These are phyloP conservation scores for Copromyces sp. DNA, from an alignment of 495 filamentous ascomycete genomes.

Conservation along the genomic window DNA sequence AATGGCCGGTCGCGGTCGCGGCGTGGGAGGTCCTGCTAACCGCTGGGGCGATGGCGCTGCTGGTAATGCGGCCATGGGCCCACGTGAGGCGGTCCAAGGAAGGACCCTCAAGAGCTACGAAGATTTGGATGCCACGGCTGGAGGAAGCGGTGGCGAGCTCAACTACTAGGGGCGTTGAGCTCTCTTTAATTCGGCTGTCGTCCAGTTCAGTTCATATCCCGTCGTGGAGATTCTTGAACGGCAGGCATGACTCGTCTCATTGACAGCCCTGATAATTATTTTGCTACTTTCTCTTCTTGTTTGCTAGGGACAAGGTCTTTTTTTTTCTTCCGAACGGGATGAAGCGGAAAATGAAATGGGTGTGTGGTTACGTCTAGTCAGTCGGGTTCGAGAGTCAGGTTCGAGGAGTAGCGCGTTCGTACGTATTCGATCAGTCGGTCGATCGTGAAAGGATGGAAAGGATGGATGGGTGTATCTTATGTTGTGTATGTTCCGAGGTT, in stretches of 20 bases:
- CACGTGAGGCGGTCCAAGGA: slow-evolving; percentile 78
- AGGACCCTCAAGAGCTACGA: slow-evolving; percentile 92
- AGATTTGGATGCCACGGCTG: slow-evolving; percentile 74
- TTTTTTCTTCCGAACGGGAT: not conserved
- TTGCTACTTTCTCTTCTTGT: not conserved
- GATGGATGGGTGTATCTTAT: not conserved
- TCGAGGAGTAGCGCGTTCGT: not conserved
- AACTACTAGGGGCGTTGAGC: slow-evolving; percentile 39
- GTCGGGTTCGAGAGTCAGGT: not conserved
- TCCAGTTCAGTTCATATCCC: not conserved
- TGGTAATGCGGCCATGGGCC: slow-evolving; percentile 61
- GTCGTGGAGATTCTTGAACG: not conserved
- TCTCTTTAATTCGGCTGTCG: not conserved
- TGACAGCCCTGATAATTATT: not conserved
- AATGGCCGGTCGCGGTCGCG: slow-evolving; percentile 29
- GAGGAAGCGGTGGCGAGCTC: slow-evolving; percentile 48
- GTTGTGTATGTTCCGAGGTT: not conserved
- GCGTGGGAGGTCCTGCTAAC: slow-evolving; percentile 41
- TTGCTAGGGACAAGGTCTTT: not conserved
- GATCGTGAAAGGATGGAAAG: not conserved
- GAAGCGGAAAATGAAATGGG: not conserved
- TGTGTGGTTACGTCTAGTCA: not conserved
- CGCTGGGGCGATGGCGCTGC: slow-evolving; percentile 55
- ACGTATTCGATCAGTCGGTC: not conserved
- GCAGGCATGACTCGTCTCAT: not conserved